phyloP scores from a whole-genome alignment of 2,329 filamentous ascomycete species.

The Penicillium sclerotiorum region DNA sequence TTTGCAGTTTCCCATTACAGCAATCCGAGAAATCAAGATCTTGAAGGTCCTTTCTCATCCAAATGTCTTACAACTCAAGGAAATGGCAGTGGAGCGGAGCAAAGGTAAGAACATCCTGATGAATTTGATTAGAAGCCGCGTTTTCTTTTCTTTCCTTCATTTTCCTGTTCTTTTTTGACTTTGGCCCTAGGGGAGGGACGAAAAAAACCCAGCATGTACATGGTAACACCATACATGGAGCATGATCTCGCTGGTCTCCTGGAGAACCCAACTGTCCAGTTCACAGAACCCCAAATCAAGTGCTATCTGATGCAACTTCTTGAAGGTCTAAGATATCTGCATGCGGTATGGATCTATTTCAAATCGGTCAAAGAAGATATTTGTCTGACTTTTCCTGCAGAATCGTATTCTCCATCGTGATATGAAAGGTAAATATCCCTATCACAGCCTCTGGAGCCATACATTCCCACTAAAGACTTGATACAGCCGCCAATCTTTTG shows the following conservation, averaged over 20 bases:
- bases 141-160: no score
- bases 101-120: conserved; percentile 51
- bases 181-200: conserved; percentile 66
- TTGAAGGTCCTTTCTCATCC: conserved; percentile 91
- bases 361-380: neutral
- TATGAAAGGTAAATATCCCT: conserved; percentile 76
- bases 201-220: conserved; percentile 84
- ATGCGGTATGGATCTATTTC: conserved; percentile 59
- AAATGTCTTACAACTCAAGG: conserved; percentile 84
- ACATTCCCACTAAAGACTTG: conserved; percentile 8
- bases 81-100: conserved; percentile 89
- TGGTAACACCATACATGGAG: conserved; percentile 99
- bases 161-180: conserved; percentile 23
- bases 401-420: conserved; percentile 90
- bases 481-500: conserved; percentile 80
- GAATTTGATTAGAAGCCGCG: neutral
- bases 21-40: conserved; percentile 94
- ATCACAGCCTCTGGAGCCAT: neutral
- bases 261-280: conserved; percentile 87
- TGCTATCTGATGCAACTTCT: conserved; percentile 96
- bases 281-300: conserved; percentile 90
- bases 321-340: conserved; percentile 85
- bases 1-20: conserved; percentile 87
- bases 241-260: conserved; percentile 96
- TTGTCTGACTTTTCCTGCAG: conserved; percentile 24